A percentile compares a stretch with the other conserved stretches of the same genome.
These are phyloP conservation scores for Euphorbia pulcherrima DNA, from an alignment of 345 rosid species.

Conservation along the genomic window DNA sequence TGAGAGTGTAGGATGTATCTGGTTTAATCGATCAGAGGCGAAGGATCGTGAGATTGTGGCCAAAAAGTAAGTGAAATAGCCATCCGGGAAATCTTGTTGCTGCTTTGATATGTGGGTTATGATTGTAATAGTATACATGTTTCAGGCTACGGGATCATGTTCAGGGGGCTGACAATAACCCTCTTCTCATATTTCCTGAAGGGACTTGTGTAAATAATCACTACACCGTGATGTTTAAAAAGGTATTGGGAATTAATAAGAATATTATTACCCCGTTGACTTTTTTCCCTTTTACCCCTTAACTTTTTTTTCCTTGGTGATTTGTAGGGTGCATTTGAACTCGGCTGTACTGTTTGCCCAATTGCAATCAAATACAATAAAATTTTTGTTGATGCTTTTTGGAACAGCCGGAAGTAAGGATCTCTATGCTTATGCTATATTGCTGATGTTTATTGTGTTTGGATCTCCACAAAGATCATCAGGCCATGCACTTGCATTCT, in stretches of 20 bases:
- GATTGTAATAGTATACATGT: constrained; percentile 21
- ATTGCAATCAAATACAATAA: constrained; percentile 93
- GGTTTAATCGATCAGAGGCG: constrained; percentile 94
- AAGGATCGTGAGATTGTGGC: constrained; percentile 97
- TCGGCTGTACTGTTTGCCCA: constrained; percentile 93
- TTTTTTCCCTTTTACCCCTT: constrained; percentile 4
- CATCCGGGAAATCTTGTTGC: background rate
- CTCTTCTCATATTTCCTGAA: constrained; percentile 98
- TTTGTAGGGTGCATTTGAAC: constrained; percentile 92
- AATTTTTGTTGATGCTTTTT: constrained; percentile 97
- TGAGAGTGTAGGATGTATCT: constrained; percentile 95
- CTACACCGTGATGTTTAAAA: constrained; percentile 96
- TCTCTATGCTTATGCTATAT: background rate
- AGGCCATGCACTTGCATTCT: background rate
- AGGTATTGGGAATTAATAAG: constrained; percentile 40
- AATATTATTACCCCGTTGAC: constrained; percentile 3
- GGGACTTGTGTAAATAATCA: constrained; percentile 97
- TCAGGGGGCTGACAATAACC: constrained; percentile 82
- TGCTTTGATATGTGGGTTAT: constrained; percentile 8
- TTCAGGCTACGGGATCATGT: constrained; percentile 91
- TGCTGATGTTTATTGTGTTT: background rate
- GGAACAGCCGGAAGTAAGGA: constrained; percentile 96
- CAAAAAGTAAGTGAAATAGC: constrained; percentile 58
- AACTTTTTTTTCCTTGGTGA: constrained; percentile 23
- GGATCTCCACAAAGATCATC: background rate